Evolutionary conservation across 441 rosid genomes (phyloP).

Genomic region (Omphalea diandra): DNA sequence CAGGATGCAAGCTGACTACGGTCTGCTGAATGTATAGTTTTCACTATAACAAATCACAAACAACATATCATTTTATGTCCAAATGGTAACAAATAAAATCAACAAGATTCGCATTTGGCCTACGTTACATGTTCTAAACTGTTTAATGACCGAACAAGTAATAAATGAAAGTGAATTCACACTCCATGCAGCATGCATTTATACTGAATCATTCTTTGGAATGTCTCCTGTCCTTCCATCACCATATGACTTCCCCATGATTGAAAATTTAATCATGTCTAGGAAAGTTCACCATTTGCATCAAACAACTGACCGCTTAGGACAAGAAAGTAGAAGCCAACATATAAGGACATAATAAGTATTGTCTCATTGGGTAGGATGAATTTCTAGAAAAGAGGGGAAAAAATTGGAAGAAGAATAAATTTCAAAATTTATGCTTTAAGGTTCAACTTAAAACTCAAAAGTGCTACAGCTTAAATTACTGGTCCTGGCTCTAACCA

Average conservation of each 20-base stretch:
- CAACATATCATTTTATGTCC: background rate
- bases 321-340: background rate
- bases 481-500: too few species aligned
- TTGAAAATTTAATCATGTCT: background rate
- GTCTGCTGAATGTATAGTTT: background rate
- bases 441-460: too few species aligned
- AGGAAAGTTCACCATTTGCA: background rate
- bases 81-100: background rate
- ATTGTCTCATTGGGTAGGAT: background rate
- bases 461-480: too few species aligned
- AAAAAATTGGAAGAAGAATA: background rate
- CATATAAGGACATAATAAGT: background rate
- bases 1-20: background rate
- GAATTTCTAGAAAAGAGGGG: too few species aligned
- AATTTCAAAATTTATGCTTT: too few species aligned
- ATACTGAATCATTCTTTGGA: background rate
- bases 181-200: background rate
- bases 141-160: conserved; percentile 1
- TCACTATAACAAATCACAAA: background rate
- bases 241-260: background rate
- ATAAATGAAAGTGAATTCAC: background rate
- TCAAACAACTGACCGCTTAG: background rate
- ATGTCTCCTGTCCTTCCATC: background rate
- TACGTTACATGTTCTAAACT: background rate
- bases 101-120: background rate